phyloP scores from a whole-genome alignment of 169 alveolate species.

The Amoebophrya sp. region DNA sequence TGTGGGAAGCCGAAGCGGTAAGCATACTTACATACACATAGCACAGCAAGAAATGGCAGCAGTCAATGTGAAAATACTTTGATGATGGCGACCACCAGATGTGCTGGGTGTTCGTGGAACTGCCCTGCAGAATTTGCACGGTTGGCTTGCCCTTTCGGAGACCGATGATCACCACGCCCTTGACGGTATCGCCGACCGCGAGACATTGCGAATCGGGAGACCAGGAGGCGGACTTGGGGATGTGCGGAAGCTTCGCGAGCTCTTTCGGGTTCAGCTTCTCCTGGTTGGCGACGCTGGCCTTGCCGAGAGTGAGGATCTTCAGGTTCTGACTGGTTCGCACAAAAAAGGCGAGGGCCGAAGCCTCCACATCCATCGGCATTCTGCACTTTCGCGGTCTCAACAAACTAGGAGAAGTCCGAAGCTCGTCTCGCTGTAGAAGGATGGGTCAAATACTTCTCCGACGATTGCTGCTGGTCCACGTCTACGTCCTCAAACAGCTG shows the following conservation, averaged over 20 bases:
- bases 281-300: not conserved
- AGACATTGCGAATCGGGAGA: not conserved
- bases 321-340: not conserved
- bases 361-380: not conserved
- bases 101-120: not conserved
- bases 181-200: slow-evolving; percentile 7
- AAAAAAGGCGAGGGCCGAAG: not conserved
- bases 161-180: slow-evolving; percentile 1
- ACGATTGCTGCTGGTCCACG: too few species aligned
- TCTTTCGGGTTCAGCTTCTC: not conserved
- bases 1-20: too few species aligned
- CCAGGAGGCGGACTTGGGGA: slow-evolving; percentile 10
- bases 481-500: too few species aligned
- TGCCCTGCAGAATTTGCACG: not conserved
- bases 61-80: too few species aligned
- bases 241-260: not conserved
- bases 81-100: not conserved
- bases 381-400: too few species aligned
- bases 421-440: too few species aligned
- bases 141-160: not conserved
- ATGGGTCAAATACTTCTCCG: too few species aligned
- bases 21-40: too few species aligned
- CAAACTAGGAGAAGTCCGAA: too few species aligned
- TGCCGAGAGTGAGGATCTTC: not conserved
- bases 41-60: too few species aligned